These are phyloP conservation scores for Juncus inflexus DNA, from an alignment of 176 grass and related monocot species.

Conservation along the genomic window DNA sequence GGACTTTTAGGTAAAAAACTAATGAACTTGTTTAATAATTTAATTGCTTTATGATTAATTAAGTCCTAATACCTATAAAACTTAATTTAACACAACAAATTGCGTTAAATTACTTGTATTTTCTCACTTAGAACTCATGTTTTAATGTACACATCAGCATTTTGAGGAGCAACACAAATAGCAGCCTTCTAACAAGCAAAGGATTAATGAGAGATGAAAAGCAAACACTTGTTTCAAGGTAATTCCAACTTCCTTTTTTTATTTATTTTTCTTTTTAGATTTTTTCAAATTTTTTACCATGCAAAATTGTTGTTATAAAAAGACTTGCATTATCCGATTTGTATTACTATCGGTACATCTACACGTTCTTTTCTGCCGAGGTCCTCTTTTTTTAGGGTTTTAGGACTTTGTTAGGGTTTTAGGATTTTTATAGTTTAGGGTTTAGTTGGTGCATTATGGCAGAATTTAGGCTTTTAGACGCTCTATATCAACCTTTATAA, in stretches of 20 bases:
- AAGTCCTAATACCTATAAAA: slow-evolving; percentile 22
- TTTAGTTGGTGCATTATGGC: too few relatives aligned
- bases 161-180: slow-evolving; percentile 23
- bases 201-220: slow-evolving; percentile 30
- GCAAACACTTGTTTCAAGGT: slow-evolving; percentile 48
- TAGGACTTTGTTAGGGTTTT: too few relatives aligned
- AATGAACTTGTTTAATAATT: slow-evolving; percentile 12
- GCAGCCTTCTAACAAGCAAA: slow-evolving; percentile 32
- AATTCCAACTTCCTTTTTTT: slow-evolving; percentile 24
- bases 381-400: too few relatives aligned
- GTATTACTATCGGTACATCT: too few relatives aligned
- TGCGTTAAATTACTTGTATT: too few relatives aligned
- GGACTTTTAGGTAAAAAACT: slow-evolving; percentile 41
- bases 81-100: neutral
- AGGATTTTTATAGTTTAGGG: too few relatives aligned
- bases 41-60: slow-evolving; percentile 15
- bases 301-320: slow-evolving; percentile 17
- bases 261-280: neutral
- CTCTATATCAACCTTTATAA: too few relatives aligned
- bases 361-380: too few relatives aligned
- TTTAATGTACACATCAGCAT: slow-evolving; percentile 27
- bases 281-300: slow-evolving; percentile 22
- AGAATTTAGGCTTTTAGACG: too few relatives aligned
- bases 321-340: too few relatives aligned
- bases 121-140: too few relatives aligned